These are phyloP conservation scores for Panaeolus papilionaceus DNA, from an alignment of 768 basidiomycete genomes.

Conservation along the genomic window DNA sequence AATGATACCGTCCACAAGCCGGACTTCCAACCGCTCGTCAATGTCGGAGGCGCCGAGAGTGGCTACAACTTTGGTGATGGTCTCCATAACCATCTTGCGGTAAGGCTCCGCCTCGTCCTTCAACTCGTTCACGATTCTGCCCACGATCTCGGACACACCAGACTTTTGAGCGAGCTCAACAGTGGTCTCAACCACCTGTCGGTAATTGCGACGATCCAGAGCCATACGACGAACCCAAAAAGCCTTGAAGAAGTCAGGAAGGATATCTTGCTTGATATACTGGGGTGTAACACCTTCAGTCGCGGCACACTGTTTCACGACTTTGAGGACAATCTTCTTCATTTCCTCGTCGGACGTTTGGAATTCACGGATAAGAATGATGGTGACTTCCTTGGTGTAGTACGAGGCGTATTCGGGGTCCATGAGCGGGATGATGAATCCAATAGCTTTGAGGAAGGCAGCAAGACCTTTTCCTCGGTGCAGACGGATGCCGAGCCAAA, in stretches of 20 bases:
- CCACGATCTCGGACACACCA: conserved; percentile 96
- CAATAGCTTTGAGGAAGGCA: conserved; percentile 96
- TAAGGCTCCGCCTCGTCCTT: conserved; percentile 93
- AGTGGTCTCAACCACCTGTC: conserved; percentile 97
- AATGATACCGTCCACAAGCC: conserved; percentile 97
- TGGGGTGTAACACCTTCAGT: conserved; percentile 97
- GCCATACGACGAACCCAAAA: conserved; percentile 99
- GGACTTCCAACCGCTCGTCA: conserved; percentile 93
- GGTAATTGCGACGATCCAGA: conserved; percentile 93
- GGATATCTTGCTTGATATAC: conserved; percentile 97
- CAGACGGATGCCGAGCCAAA: conserved; percentile 93
- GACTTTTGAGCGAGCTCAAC: conserved; percentile 98
- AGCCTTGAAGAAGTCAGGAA: conserved; percentile 98
- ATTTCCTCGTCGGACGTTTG: conserved; percentile 99
- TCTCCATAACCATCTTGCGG: conserved; percentile 99
- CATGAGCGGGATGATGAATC: conserved; percentile 99
- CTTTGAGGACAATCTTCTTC: conserved; percentile 99
- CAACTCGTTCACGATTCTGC: conserved; percentile 85
- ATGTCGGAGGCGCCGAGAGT: conserved; percentile 97
- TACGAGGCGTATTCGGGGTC: conserved; percentile 99
- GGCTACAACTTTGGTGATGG: conserved; percentile 94
- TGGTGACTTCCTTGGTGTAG: conserved; percentile 97
- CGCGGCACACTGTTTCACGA: conserved; percentile 98
- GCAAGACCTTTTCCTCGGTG: conserved; percentile 96
- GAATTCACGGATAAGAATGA: conserved; percentile 97